Base-by-base conservation (phyloP, 1,284 basidiomycete species). In the Macrocystidia cucumis region DNA sequence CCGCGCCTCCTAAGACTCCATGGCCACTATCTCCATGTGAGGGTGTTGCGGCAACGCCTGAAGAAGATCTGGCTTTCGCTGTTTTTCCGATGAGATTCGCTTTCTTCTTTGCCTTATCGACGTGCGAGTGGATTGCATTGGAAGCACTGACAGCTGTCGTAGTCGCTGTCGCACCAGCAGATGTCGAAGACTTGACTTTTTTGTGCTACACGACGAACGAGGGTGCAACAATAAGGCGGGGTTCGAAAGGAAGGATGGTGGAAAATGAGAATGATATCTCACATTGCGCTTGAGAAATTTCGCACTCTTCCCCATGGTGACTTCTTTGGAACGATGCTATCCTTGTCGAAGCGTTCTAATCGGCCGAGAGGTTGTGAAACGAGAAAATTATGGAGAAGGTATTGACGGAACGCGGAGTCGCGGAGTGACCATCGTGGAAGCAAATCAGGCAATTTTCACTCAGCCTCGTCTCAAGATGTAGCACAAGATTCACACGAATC, bases 1-100 rank as follows among this genome's bases (percentile, higher is more conserved):
- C 84, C 21, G 77, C 83, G 19, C 72, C 81, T n/a, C 79, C 80
- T 26, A 86, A 60, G 2, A 86, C 66, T 36, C 62, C 68, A 20
- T 44, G 51, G 14, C 41, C 32, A 37, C 40, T 35, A n/a, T 45
- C 39, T 20, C 56, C 43, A n/a, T n/a, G n/a, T n/a, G n/a, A n/a
- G n/a, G n/a, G n/a, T n/a, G n/a, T n/a, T n/a, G n/a, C n/a, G n/a
- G n/a, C n/a, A n/a, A n/a, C n/a, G 34, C 58, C 64, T 4, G 55
- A 45, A 41, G 67, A 69, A 19, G 42, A 46, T 42, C 65, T 72
- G 12, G 48, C 34, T n/a, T n/a, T n/a, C n/a, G n/a, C n/a, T n/a
- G 43, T 38, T 42, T 66, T 69, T 38, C 51, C 54, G 41, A 70
- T 74, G 38, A 78, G 46, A 2, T 55, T 67, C 1, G 69, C 65